Evolutionary conservation across 2,329 filamentous ascomycete genomes (phyloP).

Genomic region (Aschersonia sp.): DNA sequence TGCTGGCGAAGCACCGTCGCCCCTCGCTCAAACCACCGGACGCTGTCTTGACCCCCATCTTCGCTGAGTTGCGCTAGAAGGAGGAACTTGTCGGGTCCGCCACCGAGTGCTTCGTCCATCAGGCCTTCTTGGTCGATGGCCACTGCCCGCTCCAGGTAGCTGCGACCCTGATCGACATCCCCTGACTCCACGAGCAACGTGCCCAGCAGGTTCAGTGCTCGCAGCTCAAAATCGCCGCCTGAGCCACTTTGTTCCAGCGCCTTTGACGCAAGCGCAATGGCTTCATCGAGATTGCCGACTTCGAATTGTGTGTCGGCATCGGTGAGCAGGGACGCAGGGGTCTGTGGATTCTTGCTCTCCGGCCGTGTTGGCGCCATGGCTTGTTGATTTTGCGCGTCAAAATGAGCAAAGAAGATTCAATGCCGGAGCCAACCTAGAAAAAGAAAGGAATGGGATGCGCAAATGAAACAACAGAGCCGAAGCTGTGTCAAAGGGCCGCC

Average conservation of each 20-base stretch:
- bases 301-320: constrained; percentile 27
- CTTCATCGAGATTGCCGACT: constrained; percentile 26
- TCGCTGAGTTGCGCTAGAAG: constrained; percentile 85
- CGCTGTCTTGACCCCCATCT: constrained; percentile 50
- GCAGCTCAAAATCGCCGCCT: constrained; percentile 37
- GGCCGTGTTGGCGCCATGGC: constrained; percentile 28
- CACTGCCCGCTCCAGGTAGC: constrained; percentile 59
- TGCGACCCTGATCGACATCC: constrained; percentile 60
- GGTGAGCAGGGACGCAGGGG: constrained; percentile 16
- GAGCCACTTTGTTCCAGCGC: constrained; percentile 28
- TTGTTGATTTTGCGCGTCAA: not conserved
- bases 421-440: no score
- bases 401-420: no score
- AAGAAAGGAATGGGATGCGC: no score
- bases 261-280: constrained; percentile 22
- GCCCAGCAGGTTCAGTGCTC: constrained; percentile 62
- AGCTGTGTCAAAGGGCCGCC: no score
- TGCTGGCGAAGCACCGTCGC: constrained; percentile 57
- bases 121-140: constrained; percentile 63
- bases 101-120: constrained; percentile 56
- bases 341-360: constrained; percentile 18
- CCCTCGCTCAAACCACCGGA: constrained; percentile 55
- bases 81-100: constrained; percentile 85
- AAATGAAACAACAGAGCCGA: no score
- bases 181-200: constrained; percentile 75